phyloP scores from a whole-genome alignment of 768 basidiomycete genomes.

The Infundibulicybe gibba region DNA sequence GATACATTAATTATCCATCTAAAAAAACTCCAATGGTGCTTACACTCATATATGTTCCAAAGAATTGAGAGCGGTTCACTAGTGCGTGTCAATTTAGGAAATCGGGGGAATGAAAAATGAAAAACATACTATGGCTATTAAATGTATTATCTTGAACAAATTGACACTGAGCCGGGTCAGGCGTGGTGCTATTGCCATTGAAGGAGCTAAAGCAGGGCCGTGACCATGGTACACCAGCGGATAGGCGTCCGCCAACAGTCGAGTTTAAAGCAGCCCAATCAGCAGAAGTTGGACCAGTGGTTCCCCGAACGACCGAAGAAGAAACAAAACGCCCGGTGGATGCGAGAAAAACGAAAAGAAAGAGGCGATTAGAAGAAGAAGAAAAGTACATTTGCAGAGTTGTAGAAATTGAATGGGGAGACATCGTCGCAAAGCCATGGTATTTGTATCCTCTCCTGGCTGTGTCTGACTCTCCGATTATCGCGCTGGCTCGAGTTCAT shows the following conservation, averaged over 20 bases:
- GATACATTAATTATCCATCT: no score
- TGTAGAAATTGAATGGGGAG: no score
- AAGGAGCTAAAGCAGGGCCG: constrained; percentile 17
- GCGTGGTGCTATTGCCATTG: constrained; percentile 9
- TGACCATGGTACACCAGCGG: constrained; percentile 15
- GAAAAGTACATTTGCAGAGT: no score
- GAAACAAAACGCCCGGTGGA: no score
- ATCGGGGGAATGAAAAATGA: not conserved
- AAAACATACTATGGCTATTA: not conserved
- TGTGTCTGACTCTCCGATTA: no score
- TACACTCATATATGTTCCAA: constrained; percentile 21
- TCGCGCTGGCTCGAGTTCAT: no score
- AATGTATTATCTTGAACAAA: not conserved
- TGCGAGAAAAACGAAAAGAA: no score
- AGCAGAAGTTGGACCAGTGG: not conserved
- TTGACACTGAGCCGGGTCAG: constrained; percentile 13
- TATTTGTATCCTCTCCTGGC: no score
- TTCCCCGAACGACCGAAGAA: no score
- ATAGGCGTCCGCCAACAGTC: constrained; percentile 9
- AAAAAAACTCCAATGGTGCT: no score
- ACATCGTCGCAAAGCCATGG: no score
- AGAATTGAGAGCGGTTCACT: constrained; percentile 14
- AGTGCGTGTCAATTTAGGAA: not conserved
- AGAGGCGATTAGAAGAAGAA: no score
- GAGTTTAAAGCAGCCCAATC: constrained; percentile 14